Evolutionary conservation across 2,329 filamentous ascomycete genomes (phyloP).

Genomic region (Epichloe gansuensis): DNA sequence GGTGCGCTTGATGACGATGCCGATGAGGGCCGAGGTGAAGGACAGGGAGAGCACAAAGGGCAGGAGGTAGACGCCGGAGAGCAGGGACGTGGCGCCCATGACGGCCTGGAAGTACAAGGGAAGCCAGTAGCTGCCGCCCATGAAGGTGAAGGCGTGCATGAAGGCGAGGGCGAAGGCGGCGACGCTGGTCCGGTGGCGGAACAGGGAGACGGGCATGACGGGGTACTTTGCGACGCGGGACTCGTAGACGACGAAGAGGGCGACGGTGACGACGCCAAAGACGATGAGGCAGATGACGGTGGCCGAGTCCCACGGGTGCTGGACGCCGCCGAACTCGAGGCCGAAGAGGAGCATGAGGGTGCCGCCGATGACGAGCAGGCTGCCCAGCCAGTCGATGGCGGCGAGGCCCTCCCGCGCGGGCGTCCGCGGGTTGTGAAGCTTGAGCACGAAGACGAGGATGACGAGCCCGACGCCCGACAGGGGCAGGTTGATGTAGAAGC

Average conservation of each 20-base stretch:
- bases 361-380: constrained; percentile 54
- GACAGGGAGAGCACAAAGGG: constrained; percentile 59
- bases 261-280: constrained; percentile 53
- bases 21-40: constrained; percentile 44
- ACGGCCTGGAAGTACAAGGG: constrained; percentile 78
- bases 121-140: constrained; percentile 66
- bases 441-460: constrained; percentile 48
- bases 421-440: constrained; percentile 56
- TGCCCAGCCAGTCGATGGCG: constrained; percentile 49
- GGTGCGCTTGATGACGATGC: constrained; percentile 48
- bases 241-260: constrained; percentile 61
- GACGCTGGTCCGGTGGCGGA: constrained; percentile 52
- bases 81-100: constrained; percentile 53
- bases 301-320: constrained; percentile 61
- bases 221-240: constrained; percentile 63
- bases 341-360: constrained; percentile 81
- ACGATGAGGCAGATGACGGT: constrained; percentile 67
- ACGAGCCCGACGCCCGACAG: constrained; percentile 33
- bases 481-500: constrained; percentile 53
- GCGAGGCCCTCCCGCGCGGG: constrained; percentile 48
- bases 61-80: constrained; percentile 64
- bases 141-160: constrained; percentile 66
- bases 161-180: constrained; percentile 56
- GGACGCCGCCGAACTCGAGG: constrained; percentile 70
- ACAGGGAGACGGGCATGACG: constrained; percentile 63